A percentile compares a stretch with the other conserved stretches of the same genome.
Conservation (phyloP, 345 rosid species). For the Excoecaria cochinchinensis region DNA sequence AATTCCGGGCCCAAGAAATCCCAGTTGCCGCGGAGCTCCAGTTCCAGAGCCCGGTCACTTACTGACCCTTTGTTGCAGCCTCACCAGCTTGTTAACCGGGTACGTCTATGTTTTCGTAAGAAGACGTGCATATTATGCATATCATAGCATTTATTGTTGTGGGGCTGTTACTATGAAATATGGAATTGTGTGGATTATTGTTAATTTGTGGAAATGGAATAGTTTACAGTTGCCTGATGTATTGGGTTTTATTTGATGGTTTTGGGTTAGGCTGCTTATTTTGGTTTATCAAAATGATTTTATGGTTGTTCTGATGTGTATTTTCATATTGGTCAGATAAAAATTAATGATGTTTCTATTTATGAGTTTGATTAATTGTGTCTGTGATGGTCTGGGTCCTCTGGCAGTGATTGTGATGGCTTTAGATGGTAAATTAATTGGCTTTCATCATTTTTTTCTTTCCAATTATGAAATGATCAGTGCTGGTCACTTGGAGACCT, state of each 20-base stretch:
- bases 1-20: conserved; percentile 53
- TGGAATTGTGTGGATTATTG: neutral
- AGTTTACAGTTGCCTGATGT: neutral
- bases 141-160: neutral
- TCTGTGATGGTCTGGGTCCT: neutral
- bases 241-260: neutral
- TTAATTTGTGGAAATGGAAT: neutral
- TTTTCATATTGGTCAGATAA: neutral
- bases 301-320: neutral
- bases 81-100: conserved; percentile 88
- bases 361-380: neutral
- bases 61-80: conserved; percentile 88
- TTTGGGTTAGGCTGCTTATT: neutral
- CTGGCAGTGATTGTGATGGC: neutral
- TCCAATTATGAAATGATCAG: neutral
- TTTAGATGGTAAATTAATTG: neutral
- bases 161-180: neutral
- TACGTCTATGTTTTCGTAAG: conserved; percentile 16
- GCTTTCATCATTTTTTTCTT: neutral
- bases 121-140: neutral
- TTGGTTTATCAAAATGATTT: neutral
- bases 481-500: neutral
- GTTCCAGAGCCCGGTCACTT: conserved; percentile 78
- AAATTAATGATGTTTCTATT: neutral
- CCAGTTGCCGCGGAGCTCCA: conserved; percentile 84